phyloP scores from a whole-genome alignment of 495 filamentous ascomycete species.

The Annulohypoxylon moriforme region DNA sequence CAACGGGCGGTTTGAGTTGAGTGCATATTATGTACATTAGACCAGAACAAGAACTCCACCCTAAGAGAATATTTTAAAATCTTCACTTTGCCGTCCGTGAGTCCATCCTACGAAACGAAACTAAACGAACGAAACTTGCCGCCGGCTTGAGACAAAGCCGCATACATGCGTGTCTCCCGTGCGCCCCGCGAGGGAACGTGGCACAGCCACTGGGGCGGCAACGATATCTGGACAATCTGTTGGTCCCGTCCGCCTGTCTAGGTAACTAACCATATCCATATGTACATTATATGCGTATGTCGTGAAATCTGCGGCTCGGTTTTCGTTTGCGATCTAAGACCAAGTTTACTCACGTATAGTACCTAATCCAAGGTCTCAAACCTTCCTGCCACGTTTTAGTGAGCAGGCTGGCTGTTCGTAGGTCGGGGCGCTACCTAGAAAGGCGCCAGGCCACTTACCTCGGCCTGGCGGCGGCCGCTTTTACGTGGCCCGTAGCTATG shows the following conservation, averaged over 20 bases:
- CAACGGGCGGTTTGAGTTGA: not conserved
- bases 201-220: slow-evolving; percentile 26
- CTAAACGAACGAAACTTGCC: slow-evolving; percentile 30
- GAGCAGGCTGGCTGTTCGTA: not conserved
- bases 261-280: not conserved
- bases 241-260: slow-evolving; percentile 5
- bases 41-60: not conserved
- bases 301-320: slow-evolving; percentile 25
- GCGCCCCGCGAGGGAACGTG: slow-evolving; percentile 36
- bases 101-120: slow-evolving; percentile 10
- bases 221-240: slow-evolving; percentile 21
- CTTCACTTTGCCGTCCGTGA: not conserved
- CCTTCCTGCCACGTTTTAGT: not conserved
- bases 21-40: not conserved
- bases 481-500: slow-evolving; percentile 16
- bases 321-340: slow-evolving; percentile 33
- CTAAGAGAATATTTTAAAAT: not conserved
- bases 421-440: slow-evolving; percentile 3
- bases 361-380: not conserved
- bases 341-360: slow-evolving; percentile 9
- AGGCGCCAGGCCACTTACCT: not conserved
- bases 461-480: slow-evolving; percentile 20
- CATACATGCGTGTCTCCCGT: slow-evolving; percentile 30
- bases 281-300: not conserved
- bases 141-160: slow-evolving; percentile 40